Percentiles rank a stretch among this genome's conserved stretches.
Conservation (phyloP, 2,329 filamentous ascomycete genomes). For the Aspergillus sp. region DNA sequence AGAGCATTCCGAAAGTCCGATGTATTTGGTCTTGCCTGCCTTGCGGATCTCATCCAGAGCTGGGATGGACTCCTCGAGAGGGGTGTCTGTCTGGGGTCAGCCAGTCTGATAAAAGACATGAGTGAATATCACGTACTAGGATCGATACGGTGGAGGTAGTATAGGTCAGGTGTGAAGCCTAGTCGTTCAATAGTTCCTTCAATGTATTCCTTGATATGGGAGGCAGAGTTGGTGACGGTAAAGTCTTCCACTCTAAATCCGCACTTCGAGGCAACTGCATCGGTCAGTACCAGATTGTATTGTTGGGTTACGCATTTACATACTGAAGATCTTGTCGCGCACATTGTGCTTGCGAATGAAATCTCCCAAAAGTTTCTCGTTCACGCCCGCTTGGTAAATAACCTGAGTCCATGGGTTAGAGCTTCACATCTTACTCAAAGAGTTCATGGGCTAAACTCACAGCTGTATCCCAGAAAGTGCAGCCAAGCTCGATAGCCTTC, state of each 20-base stretch:
- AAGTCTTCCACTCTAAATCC: constrained; percentile 41
- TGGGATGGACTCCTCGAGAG: constrained; percentile 51
- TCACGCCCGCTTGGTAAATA: constrained; percentile 50
- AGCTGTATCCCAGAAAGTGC: constrained; percentile 52
- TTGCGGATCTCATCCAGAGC: constrained; percentile 51
- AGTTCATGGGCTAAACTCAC: constrained; percentile 27
- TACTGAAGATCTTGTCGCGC: constrained; percentile 53
- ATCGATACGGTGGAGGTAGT: constrained; percentile 50
- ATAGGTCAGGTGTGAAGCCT: constrained; percentile 51
- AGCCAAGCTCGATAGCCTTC: constrained; percentile 52
- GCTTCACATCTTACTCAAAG: neutral
- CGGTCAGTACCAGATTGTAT: neutral
- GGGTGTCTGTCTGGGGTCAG: constrained; percentile 36
- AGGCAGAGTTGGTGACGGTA: constrained; percentile 48
- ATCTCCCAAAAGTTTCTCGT: constrained; percentile 54
- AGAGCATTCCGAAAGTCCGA: constrained; percentile 52
- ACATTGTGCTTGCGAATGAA: constrained; percentile 55
- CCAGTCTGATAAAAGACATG: neutral
- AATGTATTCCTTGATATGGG: constrained; percentile 52
- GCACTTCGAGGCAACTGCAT: constrained; percentile 52
- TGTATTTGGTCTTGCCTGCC: constrained; percentile 52
- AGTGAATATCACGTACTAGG: constrained; percentile 36
- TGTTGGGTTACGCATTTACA: constrained; percentile 14
- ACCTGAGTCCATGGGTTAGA: constrained; percentile 34
- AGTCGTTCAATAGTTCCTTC: constrained; percentile 53